These are phyloP conservation scores for Pleurotus citrinopileatus DNA, from an alignment of 768 basidiomycete genomes.

Conservation along the genomic window DNA sequence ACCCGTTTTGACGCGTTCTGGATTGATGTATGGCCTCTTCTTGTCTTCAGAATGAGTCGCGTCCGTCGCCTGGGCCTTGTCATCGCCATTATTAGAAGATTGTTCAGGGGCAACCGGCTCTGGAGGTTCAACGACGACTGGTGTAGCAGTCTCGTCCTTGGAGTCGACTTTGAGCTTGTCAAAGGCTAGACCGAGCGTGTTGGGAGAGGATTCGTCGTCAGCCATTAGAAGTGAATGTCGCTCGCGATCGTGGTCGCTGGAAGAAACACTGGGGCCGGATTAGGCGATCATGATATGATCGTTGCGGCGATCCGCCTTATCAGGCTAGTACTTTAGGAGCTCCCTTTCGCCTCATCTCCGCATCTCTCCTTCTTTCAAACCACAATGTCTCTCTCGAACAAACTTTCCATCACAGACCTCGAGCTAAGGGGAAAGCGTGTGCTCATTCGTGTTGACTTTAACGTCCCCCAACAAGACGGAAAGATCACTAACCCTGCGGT, in stretches of 20 bases:
- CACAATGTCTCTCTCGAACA: conserved; percentile 90
- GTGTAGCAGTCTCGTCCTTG: conserved; percentile 11
- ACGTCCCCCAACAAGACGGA: conserved; percentile 87
- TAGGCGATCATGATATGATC: too few relatives aligned
- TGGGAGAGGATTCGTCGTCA: conserved; percentile 25
- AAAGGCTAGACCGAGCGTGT: conserved; percentile 74
- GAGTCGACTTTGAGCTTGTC: conserved; percentile 40
- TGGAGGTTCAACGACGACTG: too few relatives aligned
- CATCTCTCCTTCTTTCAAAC: conserved; percentile 11
- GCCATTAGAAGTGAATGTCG: too few relatives aligned
- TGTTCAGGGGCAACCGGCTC: too few relatives aligned
- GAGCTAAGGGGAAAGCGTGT: conserved; percentile 85
- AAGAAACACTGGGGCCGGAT: too few relatives aligned
- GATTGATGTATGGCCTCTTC: conserved; percentile 77
- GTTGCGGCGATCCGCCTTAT: conserved; percentile 5
- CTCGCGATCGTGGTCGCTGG: too few relatives aligned
- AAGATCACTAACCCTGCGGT: conserved; percentile 97
- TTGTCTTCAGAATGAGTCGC: too few relatives aligned
- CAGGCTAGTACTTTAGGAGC: neutral
- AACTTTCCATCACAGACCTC: conserved; percentile 90
- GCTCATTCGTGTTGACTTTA: conserved; percentile 95
- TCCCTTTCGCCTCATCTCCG: neutral
- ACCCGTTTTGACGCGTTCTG: conserved; percentile 81
- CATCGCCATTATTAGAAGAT: conserved; percentile 16
- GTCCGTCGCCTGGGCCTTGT: conserved; percentile 28